Conservation (phyloP, 805 yeast genomes). For the Scheffersomyces ergatensis region DNA sequence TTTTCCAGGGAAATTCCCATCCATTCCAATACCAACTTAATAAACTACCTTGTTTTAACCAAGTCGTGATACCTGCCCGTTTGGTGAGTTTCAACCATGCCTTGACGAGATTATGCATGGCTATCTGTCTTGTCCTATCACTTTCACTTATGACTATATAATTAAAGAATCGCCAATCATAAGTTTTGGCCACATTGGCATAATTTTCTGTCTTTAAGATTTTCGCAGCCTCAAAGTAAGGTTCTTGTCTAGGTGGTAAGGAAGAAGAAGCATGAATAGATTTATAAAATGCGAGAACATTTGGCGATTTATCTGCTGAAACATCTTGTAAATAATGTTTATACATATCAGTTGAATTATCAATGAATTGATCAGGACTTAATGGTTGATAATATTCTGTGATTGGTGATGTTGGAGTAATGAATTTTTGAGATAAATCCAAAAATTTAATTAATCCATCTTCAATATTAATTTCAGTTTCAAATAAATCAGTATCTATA, state of each 20-base stretch:
- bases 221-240: conserved; percentile 11
- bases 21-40: conserved; percentile 55
- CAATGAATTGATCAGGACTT: conserved; percentile 17
- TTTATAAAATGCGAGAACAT: no score
- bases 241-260: no score
- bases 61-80: conserved; percentile 34
- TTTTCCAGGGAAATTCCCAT: conserved; percentile 54
- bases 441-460: conserved; percentile 9
- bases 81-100: conserved; percentile 46
- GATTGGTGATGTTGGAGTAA: background rate
- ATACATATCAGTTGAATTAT: conserved; percentile 11
- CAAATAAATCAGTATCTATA: background rate
- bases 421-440: background rate
- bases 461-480: conserved; percentile 9
- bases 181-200: conserved; percentile 27
- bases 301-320: background rate
- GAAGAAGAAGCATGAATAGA: no score
- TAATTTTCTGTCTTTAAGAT: conserved; percentile 13
- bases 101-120: conserved; percentile 39
- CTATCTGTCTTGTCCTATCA: conserved; percentile 27
- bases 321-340: conserved; percentile 8
- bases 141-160: conserved; percentile 17
- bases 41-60: conserved; percentile 38
- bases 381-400: conserved; percentile 6
- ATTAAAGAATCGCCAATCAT: conserved; percentile 38